Percentiles rank a stretch among this genome's conserved stretches.
These are phyloP conservation scores for Candida orba DNA, from an alignment of 805 yeast genomes.

Conservation along the genomic window DNA sequence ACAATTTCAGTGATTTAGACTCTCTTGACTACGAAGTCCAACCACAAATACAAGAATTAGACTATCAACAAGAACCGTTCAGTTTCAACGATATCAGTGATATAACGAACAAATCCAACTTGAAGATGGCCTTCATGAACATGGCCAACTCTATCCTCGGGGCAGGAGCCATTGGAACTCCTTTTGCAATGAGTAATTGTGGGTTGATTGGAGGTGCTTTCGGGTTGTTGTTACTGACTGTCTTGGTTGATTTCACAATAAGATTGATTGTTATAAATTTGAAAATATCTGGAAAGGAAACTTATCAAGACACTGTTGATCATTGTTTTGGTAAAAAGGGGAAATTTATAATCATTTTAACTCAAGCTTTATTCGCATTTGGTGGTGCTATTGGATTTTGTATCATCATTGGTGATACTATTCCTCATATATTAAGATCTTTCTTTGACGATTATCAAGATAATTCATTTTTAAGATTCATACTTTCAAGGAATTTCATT, in stretches of 20 bases:
- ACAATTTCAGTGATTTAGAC: constrained; percentile 18
- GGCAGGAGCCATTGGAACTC: constrained; percentile 93
- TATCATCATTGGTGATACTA: constrained; percentile 89
- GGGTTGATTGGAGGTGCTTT: constrained; percentile 73
- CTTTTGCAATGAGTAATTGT: constrained; percentile 75
- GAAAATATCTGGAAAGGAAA: constrained; percentile 62
- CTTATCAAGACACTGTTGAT: constrained; percentile 82
- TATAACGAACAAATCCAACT: constrained; percentile 36
- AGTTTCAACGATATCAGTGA: constrained; percentile 9
- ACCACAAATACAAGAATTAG: constrained; percentile 3
- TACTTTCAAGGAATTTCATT: constrained; percentile 62
- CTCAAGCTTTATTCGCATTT: constrained; percentile 86
- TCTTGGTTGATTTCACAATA: constrained; percentile 84
- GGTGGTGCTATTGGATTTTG: constrained; percentile 95
- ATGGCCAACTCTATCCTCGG: constrained; percentile 95
- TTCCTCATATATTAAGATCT: constrained; percentile 79
- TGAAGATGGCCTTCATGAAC: constrained; percentile 91
- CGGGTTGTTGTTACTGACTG: constrained; percentile 50
- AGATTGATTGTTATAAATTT: constrained; percentile 76
- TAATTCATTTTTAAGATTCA: constrained; percentile 37
- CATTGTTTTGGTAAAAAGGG: constrained; percentile 75
- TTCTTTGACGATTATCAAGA: constrained; percentile 40
- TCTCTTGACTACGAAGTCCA: constrained; percentile 19
- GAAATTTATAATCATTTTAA: constrained; percentile 52
- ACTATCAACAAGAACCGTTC: constrained; percentile 14